Conservation (phyloP, 176 grass and related monocot genomes). For the Dendrocalamus sinicus region DNA sequence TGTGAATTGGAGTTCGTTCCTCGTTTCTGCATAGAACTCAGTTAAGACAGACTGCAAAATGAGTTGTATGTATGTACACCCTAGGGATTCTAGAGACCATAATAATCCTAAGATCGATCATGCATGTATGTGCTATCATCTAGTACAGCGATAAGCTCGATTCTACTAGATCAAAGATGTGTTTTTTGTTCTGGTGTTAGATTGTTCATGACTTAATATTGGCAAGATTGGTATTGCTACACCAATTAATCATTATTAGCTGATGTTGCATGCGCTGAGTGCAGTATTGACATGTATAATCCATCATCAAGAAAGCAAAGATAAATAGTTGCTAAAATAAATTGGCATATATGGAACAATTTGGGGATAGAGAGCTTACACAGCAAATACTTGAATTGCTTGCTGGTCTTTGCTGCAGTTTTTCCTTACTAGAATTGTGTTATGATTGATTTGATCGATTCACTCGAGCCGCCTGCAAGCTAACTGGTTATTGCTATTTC, state of each 20-base stretch:
- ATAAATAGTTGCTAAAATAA: neutral
- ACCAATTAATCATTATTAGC: neutral
- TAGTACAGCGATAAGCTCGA: constrained; percentile 13
- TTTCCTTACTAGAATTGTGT: neutral
- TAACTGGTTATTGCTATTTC: neutral
- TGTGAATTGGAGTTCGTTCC: constrained; percentile 12
- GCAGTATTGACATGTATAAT: neutral
- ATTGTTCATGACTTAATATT: neutral
- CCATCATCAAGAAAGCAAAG: neutral
- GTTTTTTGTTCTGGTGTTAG: neutral
- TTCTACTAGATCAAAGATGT: neutral
- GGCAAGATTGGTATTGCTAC: neutral
- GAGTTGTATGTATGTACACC: constrained; percentile 33
- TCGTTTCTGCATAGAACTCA: constrained; percentile 20
- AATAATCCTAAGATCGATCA: constrained; percentile 10
- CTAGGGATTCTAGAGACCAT: neutral
- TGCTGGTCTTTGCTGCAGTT: neutral
- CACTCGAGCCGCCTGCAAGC: neutral
- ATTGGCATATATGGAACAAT: neutral
- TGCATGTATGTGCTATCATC: constrained; percentile 3
- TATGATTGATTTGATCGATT: neutral
- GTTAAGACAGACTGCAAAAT: neutral
- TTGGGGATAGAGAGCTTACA: neutral
- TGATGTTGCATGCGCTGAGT: neutral
- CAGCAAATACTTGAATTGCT: neutral